Evolutionary conservation across 306 rosid genomes (phyloP), one percentile per base, ranked within the genome.

Genomic region (Pachyrhizus erosus): DNA sequence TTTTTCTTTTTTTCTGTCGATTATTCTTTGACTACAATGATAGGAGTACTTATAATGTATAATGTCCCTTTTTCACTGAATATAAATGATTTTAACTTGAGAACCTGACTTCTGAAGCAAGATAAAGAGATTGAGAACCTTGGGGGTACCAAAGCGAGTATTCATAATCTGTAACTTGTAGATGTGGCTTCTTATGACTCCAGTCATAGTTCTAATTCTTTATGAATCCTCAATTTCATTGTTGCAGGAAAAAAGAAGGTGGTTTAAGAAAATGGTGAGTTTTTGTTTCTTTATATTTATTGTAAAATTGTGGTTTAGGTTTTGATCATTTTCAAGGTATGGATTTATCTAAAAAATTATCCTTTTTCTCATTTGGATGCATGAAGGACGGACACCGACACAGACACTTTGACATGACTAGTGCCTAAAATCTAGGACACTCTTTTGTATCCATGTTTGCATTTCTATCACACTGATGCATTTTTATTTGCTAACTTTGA

Each of bases 191-290:
- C 70, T 20, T 18, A 13, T 58, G 78, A 72, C 23, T 69, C 52
- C 21, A 69, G 20, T 54, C 51, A 31, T 34, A 70, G 33, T 67
- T 74, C 68, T 79, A 70, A 84, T 33, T 68, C 65, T 57, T 24
- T 72, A 24, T 34, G 31, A n/a, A 21, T 40, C 14, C 48, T 43
- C 18, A 31, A 29, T 70, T 79, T 80, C 34, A 45, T 72, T 68
- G 66, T 81, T 87, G 85, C 94, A 92, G 94, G 92, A 86, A 12
- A 92, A 61, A 83, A 84, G 90, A 40, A 84, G n/a, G 55, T 90
- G 97, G 94, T 89, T 90, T 80, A 90, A 84, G 83, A 67, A 70
- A 52, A 42, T 27, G 78, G 97, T 92, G 76, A 87, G 97, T 82
- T 83, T 77, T 87, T 49, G 20, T 76, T 24, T 73, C 49, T 69